phyloP scores from a whole-genome alignment of 306 rosid species.

The Cicer bijugum region DNA sequence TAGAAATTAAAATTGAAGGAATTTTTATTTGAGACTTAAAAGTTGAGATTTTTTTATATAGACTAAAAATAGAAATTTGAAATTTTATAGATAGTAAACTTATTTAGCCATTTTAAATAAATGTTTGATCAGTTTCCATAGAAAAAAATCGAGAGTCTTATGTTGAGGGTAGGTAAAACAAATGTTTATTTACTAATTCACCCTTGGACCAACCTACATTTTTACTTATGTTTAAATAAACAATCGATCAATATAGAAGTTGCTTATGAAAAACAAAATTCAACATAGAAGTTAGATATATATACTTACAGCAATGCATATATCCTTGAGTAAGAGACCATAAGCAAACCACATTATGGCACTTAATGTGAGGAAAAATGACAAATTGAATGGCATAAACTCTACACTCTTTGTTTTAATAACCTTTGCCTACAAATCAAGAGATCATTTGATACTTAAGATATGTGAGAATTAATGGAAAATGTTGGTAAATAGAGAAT shows the following conservation, averaged over 20 bases:
- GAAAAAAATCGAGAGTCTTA: neutral
- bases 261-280: neutral
- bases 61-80: no score
- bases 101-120: neutral
- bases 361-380: slow-evolving; percentile 78
- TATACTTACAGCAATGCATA: slow-evolving; percentile 69
- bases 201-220: neutral
- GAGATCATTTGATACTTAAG: neutral
- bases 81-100: no score
- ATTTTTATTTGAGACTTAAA: no score
- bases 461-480: neutral
- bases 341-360: slow-evolving; percentile 82
- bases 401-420: slow-evolving; percentile 75
- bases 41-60: no score
- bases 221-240: neutral
- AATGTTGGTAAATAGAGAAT: neutral
- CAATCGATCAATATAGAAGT: neutral
- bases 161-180: neutral
- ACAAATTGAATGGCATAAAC: slow-evolving; percentile 71
- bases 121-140: no score
- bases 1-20: no score
- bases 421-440: slow-evolving; percentile 43
- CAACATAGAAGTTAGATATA: neutral
- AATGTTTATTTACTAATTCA: neutral
- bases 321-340: slow-evolving; percentile 63